Base-by-base conservation (phyloP, 768 basidiomycete species). In the Favolaschia claudopus region DNA sequence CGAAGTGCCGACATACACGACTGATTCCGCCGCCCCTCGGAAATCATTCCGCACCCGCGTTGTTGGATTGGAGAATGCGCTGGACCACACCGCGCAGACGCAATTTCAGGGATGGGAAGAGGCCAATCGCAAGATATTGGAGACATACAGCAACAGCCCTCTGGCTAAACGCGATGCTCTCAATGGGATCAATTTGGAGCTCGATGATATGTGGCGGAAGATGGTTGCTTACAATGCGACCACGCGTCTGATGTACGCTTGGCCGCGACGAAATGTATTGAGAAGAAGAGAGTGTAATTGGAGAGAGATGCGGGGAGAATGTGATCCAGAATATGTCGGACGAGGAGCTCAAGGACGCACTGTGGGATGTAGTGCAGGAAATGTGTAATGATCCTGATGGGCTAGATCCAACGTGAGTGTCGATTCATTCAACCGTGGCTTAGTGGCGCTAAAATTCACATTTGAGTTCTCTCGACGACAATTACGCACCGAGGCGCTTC, bases 81-180 rank as follows among this genome's bases (percentile, higher is more conserved):
- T 60, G 1, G 55, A 69, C 27, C 70, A 70, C 38, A 66, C 68
- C 1, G 67, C 63, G 19, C 48, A 68, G 42, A 63, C 59, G 7
- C 68, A 69, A 55, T 51, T 67, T 13, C 32, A 49, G 4, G 60
- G 60, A 0, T 68, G 64, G 65, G 34, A 65, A 20, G 31, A 57
- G 4, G 4, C n/a, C 19, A 45, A 58, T 22, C 8, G 46, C 1
- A 45, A 58, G 14, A 43, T 68, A 15, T 39, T 38, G 31, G 48
- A 49, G 14, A 28, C 50, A 3, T 70, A 59, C 33, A 63, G 53
- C 29, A 33, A 31, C 8, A 43, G 37, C 51, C 57, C 47, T 39
- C 55, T 55, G 3, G 37, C 20, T 17, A 25, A 36, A 2, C 31
- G 54, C 9, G 43, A 36, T 15, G 24, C 32, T 15, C 46, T 48